Evolutionary conservation across 1,284 basidiomycete genomes (phyloP), one percentile per base, ranked within the genome.

Genomic region (Anthracocystis walkeri): DNA sequence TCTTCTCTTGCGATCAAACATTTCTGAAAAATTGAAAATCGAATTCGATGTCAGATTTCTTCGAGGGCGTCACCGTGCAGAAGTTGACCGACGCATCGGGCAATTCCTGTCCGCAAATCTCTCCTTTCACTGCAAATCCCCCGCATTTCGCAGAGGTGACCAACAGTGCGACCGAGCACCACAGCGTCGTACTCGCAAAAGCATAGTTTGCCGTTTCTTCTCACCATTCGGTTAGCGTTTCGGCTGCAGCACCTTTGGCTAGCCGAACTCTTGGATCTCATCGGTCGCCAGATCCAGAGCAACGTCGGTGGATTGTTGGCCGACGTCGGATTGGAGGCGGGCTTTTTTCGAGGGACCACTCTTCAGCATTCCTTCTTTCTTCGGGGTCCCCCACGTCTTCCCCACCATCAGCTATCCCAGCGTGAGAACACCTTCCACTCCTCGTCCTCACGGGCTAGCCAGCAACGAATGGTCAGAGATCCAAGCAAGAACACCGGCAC

Each of bases 81-180:
- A 38, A 38, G 35, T 38, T 38, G 35, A 38, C 35, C 35, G 35
- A 38, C 35, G 35, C 35, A 38, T 38, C 35, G 44, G 35, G 35
- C 35, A 38, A 14, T 38, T 38, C 65, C 67, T 65, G 64, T 41
- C 11, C 44, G 54, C 67, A 65, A 50, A 41, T 35, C 18, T 29
- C 14, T n/a, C 21, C n/a, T n/a, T 10, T 18, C 7, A 23, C 20
- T 57, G 38, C 61, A 61, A 54, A 61, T 62, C 67, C 58, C 49
- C 27, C 21, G 25, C 27, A 21, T 21, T 60, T 52, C 31, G 45
- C 62, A 49, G 45, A 58, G 35, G 14, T 38, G 35, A 38, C 35
- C 35, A 38, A 12, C 16, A 14, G 35, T 38, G 35, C 35, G 35
- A 38, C 35, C 35, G 35, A 38, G 35, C 35, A 38, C n/a, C 35